A percentile compares a stretch with the other conserved stretches of the same genome.
Evolutionary conservation across 192 early-diverging fungal genomes (phyloP).

Genomic region (Glomus cerebriforme): DNA sequence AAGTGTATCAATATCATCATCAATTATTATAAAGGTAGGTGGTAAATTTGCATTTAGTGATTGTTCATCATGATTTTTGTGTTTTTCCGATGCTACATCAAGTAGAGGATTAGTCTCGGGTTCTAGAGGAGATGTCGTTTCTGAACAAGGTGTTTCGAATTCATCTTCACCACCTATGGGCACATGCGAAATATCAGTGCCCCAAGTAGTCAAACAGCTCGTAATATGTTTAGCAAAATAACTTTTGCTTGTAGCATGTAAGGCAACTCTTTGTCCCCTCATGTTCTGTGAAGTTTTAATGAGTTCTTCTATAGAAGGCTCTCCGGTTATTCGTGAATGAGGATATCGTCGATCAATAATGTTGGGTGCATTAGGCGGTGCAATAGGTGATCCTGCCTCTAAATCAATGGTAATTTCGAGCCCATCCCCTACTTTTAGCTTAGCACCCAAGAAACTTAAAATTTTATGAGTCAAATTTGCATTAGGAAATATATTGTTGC

Average conservation of each 20-base stretch:
- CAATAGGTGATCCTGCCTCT: slow-evolving; percentile 30
- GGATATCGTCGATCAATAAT: slow-evolving; percentile 32
- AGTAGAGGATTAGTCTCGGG: not conserved
- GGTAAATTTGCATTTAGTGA: slow-evolving; percentile 13
- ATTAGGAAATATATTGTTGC: slow-evolving; percentile 35
- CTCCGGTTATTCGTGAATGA: slow-evolving; percentile 42
- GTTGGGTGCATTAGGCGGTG: slow-evolving; percentile 33
- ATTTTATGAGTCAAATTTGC: slow-evolving; percentile 41
- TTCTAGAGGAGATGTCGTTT: not conserved
- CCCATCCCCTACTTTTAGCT: slow-evolving; percentile 33
- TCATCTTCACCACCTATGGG: slow-evolving; percentile 34
- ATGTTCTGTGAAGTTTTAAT: slow-evolving; percentile 43
- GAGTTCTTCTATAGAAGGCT: slow-evolving; percentile 55
- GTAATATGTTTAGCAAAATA: slow-evolving; percentile 56
- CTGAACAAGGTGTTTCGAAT: slow-evolving; percentile 7
- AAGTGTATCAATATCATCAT: slow-evolving; percentile 56
- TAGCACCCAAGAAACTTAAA: slow-evolving; percentile 42
- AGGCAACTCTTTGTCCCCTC: slow-evolving; percentile 45
- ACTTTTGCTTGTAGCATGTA: slow-evolving; percentile 54
- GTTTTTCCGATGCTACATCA: not conserved
- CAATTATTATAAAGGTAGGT: slow-evolving; percentile 60
- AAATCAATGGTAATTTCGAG: slow-evolving; percentile 43
- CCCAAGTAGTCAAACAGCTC: slow-evolving; percentile 55
- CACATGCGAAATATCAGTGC: slow-evolving; percentile 50
- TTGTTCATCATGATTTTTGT: slow-evolving; percentile 11